phyloP scores from a whole-genome alignment of 2,329 filamentous ascomycete species.

The Aspergillus japonicus region DNA sequence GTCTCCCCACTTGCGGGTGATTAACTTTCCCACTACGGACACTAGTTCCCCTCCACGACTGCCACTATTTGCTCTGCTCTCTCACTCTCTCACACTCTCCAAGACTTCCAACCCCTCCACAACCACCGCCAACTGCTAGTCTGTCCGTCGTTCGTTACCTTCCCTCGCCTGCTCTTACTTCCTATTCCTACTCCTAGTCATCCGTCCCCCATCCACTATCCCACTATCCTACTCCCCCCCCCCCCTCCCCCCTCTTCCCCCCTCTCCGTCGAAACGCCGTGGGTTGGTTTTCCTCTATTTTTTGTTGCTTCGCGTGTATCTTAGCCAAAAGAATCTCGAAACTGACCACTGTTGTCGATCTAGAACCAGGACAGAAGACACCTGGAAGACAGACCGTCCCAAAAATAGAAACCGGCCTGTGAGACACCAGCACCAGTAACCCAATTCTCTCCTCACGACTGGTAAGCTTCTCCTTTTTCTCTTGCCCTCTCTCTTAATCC shows the following conservation, averaged over 20 bases:
- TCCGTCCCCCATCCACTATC: too few relatives aligned
- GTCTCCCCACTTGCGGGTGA: constrained; percentile 18
- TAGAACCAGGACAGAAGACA: background rate
- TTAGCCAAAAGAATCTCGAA: constrained; percentile 1
- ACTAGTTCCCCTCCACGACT: constrained; percentile 9
- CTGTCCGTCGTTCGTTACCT: background rate
- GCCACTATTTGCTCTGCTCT: constrained; percentile 3
- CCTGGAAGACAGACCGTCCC: constrained; percentile 6
- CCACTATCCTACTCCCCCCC: background rate
- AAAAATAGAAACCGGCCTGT: constrained; percentile 19
- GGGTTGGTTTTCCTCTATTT: background rate
- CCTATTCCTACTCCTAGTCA: background rate
- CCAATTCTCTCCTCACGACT: constrained; percentile 4
- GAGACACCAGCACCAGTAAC: constrained; percentile 15
- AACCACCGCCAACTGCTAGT: too few relatives aligned
- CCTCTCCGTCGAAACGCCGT: background rate
- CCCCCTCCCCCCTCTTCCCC: background rate
- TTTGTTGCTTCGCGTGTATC: background rate
- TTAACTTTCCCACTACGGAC: constrained; percentile 19
- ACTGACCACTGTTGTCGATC: constrained; percentile 2
- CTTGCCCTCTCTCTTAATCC: background rate
- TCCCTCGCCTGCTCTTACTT: background rate
- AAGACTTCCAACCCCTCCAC: constrained; percentile 17
- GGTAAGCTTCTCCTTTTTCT: constrained; percentile 14
- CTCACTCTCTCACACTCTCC: constrained; percentile 14